Evolutionary conservation across 2,329 filamentous ascomycete species (phyloP).

Genomic region (Alternaria ethzedia): DNA sequence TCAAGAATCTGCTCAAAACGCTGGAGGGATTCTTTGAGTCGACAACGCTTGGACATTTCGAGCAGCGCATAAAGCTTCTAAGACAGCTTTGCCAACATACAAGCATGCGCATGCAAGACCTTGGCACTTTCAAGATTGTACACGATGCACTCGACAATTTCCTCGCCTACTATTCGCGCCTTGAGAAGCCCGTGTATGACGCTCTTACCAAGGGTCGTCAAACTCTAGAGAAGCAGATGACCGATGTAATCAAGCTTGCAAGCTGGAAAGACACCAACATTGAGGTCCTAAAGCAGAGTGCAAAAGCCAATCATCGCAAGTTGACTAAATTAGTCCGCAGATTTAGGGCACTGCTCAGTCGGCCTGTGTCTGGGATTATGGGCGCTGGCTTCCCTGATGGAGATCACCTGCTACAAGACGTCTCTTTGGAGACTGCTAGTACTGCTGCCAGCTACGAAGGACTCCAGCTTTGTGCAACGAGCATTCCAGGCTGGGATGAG

Average conservation of each 20-base stretch:
- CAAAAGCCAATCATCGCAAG: conserved; percentile 87
- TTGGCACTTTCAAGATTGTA: conserved; percentile 58
- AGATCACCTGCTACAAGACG: conserved; percentile 7
- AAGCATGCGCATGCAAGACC: conserved; percentile 64
- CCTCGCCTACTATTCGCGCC: conserved; percentile 75
- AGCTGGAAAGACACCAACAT: conserved; percentile 99
- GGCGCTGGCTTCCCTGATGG: conserved; percentile 41
- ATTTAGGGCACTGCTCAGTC: conserved; percentile 79
- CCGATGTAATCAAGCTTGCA: conserved; percentile 87
- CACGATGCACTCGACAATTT: conserved; percentile 75
- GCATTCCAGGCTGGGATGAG: conserved; percentile 41
- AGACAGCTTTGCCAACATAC: conserved; percentile 68
- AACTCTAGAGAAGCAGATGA: conserved; percentile 88
- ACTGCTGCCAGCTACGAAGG: conserved; percentile 19
- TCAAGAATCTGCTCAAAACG: conserved; percentile 72
- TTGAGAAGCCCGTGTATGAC: conserved; percentile 69
- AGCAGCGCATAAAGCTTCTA: conserved; percentile 73
- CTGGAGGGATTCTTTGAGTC: conserved; percentile 79
- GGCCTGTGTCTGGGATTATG: conserved; percentile 71
- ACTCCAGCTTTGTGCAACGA: conserved; percentile 28
- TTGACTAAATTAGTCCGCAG: conserved; percentile 91
- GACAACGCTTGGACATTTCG: conserved; percentile 82
- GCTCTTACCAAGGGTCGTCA: conserved; percentile 70
- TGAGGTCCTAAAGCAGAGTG: conserved; percentile 84
- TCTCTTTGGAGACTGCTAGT: conserved; percentile 18